Base-by-base conservation (phyloP, 192 early-diverging fungal genomes). In the Entomortierella lignicola region DNA sequence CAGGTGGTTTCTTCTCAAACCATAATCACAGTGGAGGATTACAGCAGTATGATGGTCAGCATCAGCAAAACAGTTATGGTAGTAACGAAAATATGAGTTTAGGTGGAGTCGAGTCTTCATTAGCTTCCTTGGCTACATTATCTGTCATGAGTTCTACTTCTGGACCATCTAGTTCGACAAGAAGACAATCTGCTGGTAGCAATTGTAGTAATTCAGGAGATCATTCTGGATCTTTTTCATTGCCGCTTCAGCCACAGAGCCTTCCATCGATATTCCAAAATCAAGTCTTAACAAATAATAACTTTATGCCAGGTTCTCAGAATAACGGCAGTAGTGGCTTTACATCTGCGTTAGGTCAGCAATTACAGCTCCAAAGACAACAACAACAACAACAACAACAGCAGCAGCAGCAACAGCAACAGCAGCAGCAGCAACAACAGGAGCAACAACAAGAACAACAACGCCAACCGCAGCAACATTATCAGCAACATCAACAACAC, bases 61-160 rank as follows among this genome's bases (percentile, higher is more conserved):
- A 32, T 23, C 26, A 43, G n/a, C 13, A 20, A 8, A 39, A 30
- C 1, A 13, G 20, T 39, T 34, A 58, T 57, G n/a, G 5, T 31
- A 53, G 21, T 42, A 42, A 51, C 53, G 8, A 23, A 12, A 73
- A 37, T 21, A 51, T n/a, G 31, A 31, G 56, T 0, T 39, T 18
- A 0, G 32, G 39, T 18, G 57, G 56, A 1, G 43, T 67, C 54
- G 74, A 77, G 27, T 67, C 59, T 0, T 60, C 72, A 0, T 34
- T 77, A 18, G 58, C 72, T 18, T 72, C 70, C 2, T 30, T 72
- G 23, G 70, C 70, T 2, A 53, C 60, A 11, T 65, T 77, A 7
- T 68, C 72, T 23, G 72, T 68, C 27, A 77, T 77, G 60, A 30
- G 64, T 0, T 55, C 71, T 17, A 47, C 51, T 4, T 37, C 58